Evolutionary conservation across 805 yeast species (phyloP), one percentile per base, ranked within the genome.

Genomic region (Yamadazyma paraphyllophila): DNA sequence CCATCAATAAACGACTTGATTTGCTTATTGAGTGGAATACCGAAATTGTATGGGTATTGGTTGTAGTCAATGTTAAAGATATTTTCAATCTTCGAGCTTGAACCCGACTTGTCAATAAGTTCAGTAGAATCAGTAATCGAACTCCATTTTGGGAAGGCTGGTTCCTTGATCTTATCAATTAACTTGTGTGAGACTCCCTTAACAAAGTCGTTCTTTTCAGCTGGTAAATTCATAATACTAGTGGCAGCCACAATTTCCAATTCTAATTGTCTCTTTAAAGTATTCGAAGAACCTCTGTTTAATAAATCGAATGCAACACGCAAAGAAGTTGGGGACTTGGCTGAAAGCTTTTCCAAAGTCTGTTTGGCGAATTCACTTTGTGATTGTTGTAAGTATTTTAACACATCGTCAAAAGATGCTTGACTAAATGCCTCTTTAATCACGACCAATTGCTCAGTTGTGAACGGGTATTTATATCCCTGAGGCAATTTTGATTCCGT

Each of bases 281-380:
- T 75, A 48, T 80, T 73, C 31, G 69, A 59, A 16, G 76, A 61
- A 43, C 89, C 88, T 48, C 76, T 71, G 57, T 84, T 79, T 62
- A 90, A 69, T 50, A 88, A 72, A 47, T 81, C 84, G 52, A 82
- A 75, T 2, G 88, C 81, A 34, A 90, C 81, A 59, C 85, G 82
- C 53, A 89, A 70, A 14, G 96, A 85, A n/a, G 88, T 73, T 37
- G 88, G 86, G 4, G 96, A 87, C 63, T 90, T 87, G 40, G 76
- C 66, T 39, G 69, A 65, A 50, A 92, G 71, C 17, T 77, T 81
- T 36, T 73, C 73, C 45, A 76, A 67, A 1, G 87, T 81, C 44
- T 73, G 60, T 25, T 62, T 50, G 7, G 96, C 91, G 67, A 92
- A 92, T 39, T 74, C 78, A 8, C 84, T 73, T 13, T 82, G 82